Percentiles rank a stretch among this genome's conserved stretches.
These are phyloP conservation scores for Lactarius vividus DNA, from an alignment of 768 basidiomycete genomes.

Conservation along the genomic window DNA sequence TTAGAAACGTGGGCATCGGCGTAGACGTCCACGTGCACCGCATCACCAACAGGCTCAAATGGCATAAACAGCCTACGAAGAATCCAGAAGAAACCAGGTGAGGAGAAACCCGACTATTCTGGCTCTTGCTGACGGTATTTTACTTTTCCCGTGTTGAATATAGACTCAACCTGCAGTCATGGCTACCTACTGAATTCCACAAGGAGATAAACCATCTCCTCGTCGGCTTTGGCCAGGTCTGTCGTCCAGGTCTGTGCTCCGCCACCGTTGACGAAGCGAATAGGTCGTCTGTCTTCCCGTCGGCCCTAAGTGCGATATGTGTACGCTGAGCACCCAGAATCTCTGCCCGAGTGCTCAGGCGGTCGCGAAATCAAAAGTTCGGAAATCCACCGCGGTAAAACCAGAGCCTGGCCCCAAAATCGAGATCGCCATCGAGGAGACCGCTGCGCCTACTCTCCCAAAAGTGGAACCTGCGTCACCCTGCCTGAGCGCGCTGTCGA, in stretches of 20 bases:
- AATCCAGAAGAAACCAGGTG: conserved; percentile 87
- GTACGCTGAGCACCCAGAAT: conserved; percentile 50
- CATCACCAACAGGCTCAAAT: conserved; percentile 89
- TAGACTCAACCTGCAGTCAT: conserved; percentile 77
- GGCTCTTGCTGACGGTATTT: background rate
- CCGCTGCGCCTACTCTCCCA: conserved; percentile 6
- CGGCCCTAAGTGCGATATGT: conserved; percentile 61
- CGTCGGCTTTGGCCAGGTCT: conserved; percentile 83
- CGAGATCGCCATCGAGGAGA: conserved; percentile 40
- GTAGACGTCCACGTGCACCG: conserved; percentile 96
- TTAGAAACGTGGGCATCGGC: conserved; percentile 84
- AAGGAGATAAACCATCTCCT: conserved; percentile 76
- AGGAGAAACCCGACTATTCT: conserved; percentile 3
- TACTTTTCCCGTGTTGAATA: background rate
- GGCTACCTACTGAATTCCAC: conserved; percentile 74
- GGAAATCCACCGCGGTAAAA: conserved; percentile 10
- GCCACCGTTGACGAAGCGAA: background rate
- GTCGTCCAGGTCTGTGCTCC: conserved; percentile 11
- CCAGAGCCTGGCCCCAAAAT: conserved; percentile 37
- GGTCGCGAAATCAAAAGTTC: conserved; percentile 29
- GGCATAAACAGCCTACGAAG: conserved; percentile 85
- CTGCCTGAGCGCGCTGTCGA: conserved; percentile 14
- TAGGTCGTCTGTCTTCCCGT: conserved; percentile 69
- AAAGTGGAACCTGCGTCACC: conserved; percentile 15
- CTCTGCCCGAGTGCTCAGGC: conserved; percentile 66